Conservation (phyloP, 129 eudicot species). For the Flaveria robusta region DNA sequence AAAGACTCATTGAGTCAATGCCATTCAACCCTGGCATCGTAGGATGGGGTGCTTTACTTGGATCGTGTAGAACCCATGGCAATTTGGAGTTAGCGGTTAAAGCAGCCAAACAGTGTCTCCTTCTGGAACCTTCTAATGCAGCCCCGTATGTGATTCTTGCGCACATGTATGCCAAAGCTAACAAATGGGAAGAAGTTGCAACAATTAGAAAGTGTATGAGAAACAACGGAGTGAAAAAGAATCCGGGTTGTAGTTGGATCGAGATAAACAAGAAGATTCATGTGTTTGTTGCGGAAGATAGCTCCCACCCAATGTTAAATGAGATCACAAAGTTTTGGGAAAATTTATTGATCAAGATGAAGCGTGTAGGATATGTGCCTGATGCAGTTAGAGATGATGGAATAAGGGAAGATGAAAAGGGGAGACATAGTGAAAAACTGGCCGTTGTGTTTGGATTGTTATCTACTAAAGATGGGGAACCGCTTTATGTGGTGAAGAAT, state of each 20-base stretch:
- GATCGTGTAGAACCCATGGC: constrained; percentile 67
- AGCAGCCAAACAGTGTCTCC: constrained; percentile 65
- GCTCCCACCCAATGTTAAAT: constrained; percentile 64
- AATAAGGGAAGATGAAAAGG: constrained; percentile 39
- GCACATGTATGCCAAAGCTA: constrained; percentile 57
- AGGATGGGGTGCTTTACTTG: constrained; percentile 79
- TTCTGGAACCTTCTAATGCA: constrained; percentile 67
- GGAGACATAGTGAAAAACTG: constrained; percentile 78
- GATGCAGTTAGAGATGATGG: constrained; percentile 55
- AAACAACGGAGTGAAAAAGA: constrained; percentile 59
- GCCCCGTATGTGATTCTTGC: constrained; percentile 77
- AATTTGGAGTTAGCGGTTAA: constrained; percentile 60
- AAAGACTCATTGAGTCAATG: constrained; percentile 60
- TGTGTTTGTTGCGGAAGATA: constrained; percentile 77
- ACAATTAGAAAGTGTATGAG: constrained; percentile 55
- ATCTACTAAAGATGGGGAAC: constrained; percentile 50
- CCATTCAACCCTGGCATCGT: constrained; percentile 58
- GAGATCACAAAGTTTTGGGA: constrained; percentile 58
- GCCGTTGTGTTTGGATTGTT: constrained; percentile 76
- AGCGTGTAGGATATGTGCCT: constrained; percentile 64
- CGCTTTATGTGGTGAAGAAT: constrained; percentile 67
- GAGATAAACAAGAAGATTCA: constrained; percentile 70
- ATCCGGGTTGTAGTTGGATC: constrained; percentile 95
- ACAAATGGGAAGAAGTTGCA: constrained; percentile 74
- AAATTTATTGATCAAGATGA: constrained; percentile 51